These are phyloP conservation scores for Thecaphora thlaspeos DNA, from an alignment of 1,284 basidiomycete genomes.

Conservation along the genomic window DNA sequence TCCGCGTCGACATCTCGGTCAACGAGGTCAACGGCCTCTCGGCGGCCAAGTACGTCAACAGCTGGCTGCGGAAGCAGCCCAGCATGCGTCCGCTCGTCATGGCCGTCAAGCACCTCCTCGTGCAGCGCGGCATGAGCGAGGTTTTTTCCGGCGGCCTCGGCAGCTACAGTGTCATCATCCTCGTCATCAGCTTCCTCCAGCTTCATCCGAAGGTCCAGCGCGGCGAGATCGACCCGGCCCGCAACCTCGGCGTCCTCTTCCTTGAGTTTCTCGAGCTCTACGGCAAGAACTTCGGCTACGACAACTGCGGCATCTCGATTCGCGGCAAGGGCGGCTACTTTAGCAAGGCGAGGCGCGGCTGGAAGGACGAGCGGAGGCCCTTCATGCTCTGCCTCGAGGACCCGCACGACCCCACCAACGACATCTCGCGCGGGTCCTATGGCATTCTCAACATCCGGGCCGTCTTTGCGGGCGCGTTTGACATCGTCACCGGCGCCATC, in stretches of 20 bases:
- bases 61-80: constrained; percentile 72
- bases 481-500: constrained; percentile 68
- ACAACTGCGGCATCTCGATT: constrained; percentile 72
- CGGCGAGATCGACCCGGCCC: constrained; percentile 79
- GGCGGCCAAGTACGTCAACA: constrained; percentile 77
- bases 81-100: constrained; percentile 69
- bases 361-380: constrained; percentile 59
- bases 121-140: constrained; percentile 91
- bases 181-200: constrained; percentile 90
- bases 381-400: constrained; percentile 84
- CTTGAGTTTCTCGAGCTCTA: constrained; percentile 98
- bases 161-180: constrained; percentile 88
- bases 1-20: constrained; percentile 57
- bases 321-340: constrained; percentile 73
- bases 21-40: constrained; percentile 69
- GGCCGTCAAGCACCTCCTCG: constrained; percentile 84
- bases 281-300: constrained; percentile 78
- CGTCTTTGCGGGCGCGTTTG: constrained; percentile 81
- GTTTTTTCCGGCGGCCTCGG: constrained; percentile 93
- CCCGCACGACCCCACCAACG: constrained; percentile 85
- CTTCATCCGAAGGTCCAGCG: constrained; percentile 91
- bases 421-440: constrained; percentile 86
- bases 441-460: constrained; percentile 77
- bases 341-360: constrained; percentile 57
- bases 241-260: constrained; percentile 85